These are phyloP conservation scores for Xylaria bambusicola DNA, from an alignment of 495 filamentous ascomycete genomes.

Conservation along the genomic window DNA sequence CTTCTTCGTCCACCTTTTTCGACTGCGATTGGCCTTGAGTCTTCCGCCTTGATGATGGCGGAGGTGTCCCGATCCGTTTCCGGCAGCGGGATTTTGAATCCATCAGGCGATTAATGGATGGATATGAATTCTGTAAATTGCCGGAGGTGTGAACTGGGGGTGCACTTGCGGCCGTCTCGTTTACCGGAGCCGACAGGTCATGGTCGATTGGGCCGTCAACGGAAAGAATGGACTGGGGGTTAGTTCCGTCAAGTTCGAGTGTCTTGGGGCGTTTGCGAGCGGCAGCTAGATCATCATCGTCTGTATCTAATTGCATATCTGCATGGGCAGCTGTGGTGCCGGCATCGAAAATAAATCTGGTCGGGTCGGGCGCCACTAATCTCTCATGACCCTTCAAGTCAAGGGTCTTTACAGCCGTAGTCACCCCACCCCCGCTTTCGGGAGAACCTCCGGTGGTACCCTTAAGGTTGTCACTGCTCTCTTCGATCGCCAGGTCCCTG, in stretches of 20 bases:
- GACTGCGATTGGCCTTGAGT: constrained; percentile 14
- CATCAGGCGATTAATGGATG: constrained; percentile 39
- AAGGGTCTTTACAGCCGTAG: constrained; percentile 14
- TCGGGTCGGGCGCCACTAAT: constrained; percentile 21
- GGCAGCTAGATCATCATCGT: constrained; percentile 26
- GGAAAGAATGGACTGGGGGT: constrained; percentile 20
- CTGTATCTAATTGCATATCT: constrained; percentile 27
- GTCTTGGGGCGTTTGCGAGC: constrained; percentile 43
- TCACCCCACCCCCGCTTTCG: constrained; percentile 43
- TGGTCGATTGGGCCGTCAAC: constrained; percentile 23
- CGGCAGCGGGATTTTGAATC: constrained; percentile 44
- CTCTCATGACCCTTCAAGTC: not conserved
- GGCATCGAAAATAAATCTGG: constrained; percentile 29
- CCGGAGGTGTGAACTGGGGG: constrained; percentile 26
- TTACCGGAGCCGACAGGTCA: constrained; percentile 26
- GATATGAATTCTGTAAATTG: constrained; percentile 35
- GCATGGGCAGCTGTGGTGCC: constrained; percentile 16
- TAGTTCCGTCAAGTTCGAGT: constrained; percentile 24
- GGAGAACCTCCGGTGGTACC: constrained; percentile 3
- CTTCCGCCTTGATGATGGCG: constrained; percentile 32
- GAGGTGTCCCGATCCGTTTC: constrained; percentile 48
- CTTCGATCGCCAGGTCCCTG: constrained; percentile 51
- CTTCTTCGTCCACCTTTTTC: not conserved
- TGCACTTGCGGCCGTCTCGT: constrained; percentile 32
- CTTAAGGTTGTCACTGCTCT: constrained; percentile 42